Percentiles rank a stretch among this genome's conserved stretches.
Evolutionary conservation across 2,329 filamentous ascomycete species (phyloP).

Genomic region (Cladosporium sp.): DNA sequence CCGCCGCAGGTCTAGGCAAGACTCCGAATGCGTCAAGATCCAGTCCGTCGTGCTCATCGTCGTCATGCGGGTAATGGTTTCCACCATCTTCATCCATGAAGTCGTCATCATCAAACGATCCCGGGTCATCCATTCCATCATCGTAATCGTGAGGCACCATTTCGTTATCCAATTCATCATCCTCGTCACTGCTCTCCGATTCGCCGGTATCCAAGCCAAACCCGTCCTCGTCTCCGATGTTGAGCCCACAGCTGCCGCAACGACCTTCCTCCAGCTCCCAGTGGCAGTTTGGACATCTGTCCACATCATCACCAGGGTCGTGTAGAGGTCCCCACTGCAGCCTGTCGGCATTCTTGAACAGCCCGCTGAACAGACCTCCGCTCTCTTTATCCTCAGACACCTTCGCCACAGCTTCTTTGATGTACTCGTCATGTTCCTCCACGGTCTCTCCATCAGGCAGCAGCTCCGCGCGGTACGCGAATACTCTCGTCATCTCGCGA

Average conservation of each 20-base stretch:
- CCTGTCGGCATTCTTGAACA: constrained; percentile 46
- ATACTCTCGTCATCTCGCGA: constrained; percentile 64
- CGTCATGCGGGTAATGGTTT: background rate
- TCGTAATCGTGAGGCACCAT: constrained; percentile 6
- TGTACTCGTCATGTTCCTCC: constrained; percentile 59
- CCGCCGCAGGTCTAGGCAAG: background rate
- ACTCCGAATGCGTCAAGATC: constrained; percentile 10
- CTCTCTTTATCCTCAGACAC: constrained; percentile 62
- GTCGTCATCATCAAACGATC: constrained; percentile 22
- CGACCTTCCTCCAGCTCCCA: constrained; percentile 64
- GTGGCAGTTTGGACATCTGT: constrained; percentile 62
- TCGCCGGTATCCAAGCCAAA: constrained; percentile 33
- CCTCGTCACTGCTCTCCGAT: constrained; percentile 33
- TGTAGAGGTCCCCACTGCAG: constrained; percentile 44
- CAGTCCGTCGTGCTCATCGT: background rate
- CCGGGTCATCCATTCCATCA: constrained; percentile 8
- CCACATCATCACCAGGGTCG: constrained; percentile 61
- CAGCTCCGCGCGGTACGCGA: constrained; percentile 60
- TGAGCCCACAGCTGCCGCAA: constrained; percentile 56
- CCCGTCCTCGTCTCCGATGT: constrained; percentile 52
- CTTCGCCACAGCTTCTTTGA: constrained; percentile 59
- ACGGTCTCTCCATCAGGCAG: constrained; percentile 63
- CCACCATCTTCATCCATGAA: constrained; percentile 20
- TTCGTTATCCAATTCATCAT: constrained; percentile 33
- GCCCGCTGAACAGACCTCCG: constrained; percentile 63